Evolutionary conservation across 169 alveolate genomes (phyloP).

Genomic region (Eimeria brunetti): DNA sequence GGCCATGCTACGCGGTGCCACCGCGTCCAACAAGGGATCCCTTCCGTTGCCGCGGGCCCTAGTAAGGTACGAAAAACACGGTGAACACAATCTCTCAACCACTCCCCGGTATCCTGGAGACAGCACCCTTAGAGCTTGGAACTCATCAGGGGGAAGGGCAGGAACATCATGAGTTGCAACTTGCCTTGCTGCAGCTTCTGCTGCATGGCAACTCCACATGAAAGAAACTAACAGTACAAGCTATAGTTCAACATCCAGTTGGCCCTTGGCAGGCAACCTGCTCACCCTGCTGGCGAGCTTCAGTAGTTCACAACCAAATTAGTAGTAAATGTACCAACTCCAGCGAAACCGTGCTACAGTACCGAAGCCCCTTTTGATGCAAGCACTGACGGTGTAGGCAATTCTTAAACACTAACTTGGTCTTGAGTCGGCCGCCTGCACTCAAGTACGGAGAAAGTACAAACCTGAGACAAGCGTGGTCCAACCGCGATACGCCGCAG

Average conservation of each 20-base stretch:
- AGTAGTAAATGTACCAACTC: background rate
- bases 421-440: background rate
- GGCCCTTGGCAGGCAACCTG: background rate
- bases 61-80: no score
- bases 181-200: no score
- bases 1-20: background rate
- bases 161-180: no score
- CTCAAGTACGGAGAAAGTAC: background rate
- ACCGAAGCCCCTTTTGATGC: background rate
- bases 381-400: background rate
- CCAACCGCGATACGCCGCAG: background rate
- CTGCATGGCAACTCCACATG: no score
- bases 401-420: background rate
- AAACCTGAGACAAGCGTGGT: background rate
- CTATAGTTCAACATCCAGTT: background rate
- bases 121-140: no score
- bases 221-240: background rate
- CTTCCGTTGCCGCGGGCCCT: no score
- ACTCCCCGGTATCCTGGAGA: no score
- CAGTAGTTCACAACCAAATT: background rate
- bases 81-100: no score
- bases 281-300: background rate
- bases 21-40: no score
- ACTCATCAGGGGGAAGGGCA: no score
- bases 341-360: background rate